Evolutionary conservation across 306 rosid genomes (phyloP).

Genomic region (Medicago truncatula): MtrunA17r5.0-ANR NC_053042.1:38599001-38599500

Average conservation of each 20-base stretch:
- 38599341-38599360: constrained; percentile 93
- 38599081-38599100: constrained; percentile 88
- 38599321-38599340: constrained; percentile 72
- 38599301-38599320: constrained; percentile 92
- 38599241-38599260: constrained; percentile 71
- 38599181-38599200: constrained; percentile 64
- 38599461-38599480: constrained; percentile 90
- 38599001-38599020: constrained; percentile 71
- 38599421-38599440: constrained; percentile 82
- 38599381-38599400: constrained; percentile 81
- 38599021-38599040: constrained; percentile 85
- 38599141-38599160: constrained; percentile 59
- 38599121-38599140: constrained; percentile 81
- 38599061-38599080: constrained; percentile 79
- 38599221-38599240: constrained; percentile 69
- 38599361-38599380: constrained; percentile 93
- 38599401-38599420: constrained; percentile 63
- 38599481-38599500: constrained; percentile 96
- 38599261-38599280: constrained; percentile 58
- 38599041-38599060: constrained; percentile 79
- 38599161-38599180: constrained; percentile 12
- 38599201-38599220: constrained; percentile 69
- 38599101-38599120: constrained; percentile 94
- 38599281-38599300: constrained; percentile 83
- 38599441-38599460: constrained; percentile 97